Evolutionary conservation across 805 yeast species (phyloP).

Genomic region (Yarrowia sp.): DNA sequence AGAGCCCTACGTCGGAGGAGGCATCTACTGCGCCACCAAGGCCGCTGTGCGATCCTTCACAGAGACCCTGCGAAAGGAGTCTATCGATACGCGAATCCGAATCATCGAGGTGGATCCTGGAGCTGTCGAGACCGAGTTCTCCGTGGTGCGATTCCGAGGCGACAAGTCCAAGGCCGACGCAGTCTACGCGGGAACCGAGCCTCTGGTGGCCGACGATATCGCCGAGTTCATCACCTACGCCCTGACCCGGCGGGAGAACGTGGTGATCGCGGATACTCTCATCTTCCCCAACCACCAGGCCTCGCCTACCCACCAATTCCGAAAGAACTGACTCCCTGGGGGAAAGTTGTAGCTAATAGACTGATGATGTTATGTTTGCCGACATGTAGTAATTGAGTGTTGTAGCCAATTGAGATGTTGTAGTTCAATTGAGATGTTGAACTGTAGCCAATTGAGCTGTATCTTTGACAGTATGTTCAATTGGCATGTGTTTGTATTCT

Average conservation of each 20-base stretch:
- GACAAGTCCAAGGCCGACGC: constrained; percentile 58
- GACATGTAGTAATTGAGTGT: background rate
- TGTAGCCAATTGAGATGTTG: too few relatives aligned
- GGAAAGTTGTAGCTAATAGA: background rate
- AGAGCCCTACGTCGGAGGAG: constrained; percentile 68
- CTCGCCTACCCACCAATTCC: constrained; percentile 61
- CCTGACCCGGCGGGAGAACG: constrained; percentile 63
- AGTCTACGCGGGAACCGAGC: constrained; percentile 65
- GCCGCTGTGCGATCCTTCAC: constrained; percentile 60
- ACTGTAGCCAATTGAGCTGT: background rate
- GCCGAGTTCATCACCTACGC: constrained; percentile 72
- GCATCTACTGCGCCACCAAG: constrained; percentile 69
- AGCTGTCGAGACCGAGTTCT: constrained; percentile 75
- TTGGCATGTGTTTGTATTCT: too few relatives aligned
- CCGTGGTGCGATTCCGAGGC: constrained; percentile 62
- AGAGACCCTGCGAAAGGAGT: constrained; percentile 65
- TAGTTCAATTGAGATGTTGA: background rate
- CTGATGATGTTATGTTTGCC: background rate
- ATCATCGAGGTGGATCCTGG: constrained; percentile 78
- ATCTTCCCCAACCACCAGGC: constrained; percentile 88
- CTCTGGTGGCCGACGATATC: constrained; percentile 69
- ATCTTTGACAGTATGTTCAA: too few relatives aligned
- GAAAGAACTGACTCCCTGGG: constrained; percentile 24
- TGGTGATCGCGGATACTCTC: constrained; percentile 76
- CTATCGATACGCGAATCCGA: constrained; percentile 65